phyloP scores from a whole-genome alignment of 805 yeast genomes.

The Starmerella kuoi region DNA sequence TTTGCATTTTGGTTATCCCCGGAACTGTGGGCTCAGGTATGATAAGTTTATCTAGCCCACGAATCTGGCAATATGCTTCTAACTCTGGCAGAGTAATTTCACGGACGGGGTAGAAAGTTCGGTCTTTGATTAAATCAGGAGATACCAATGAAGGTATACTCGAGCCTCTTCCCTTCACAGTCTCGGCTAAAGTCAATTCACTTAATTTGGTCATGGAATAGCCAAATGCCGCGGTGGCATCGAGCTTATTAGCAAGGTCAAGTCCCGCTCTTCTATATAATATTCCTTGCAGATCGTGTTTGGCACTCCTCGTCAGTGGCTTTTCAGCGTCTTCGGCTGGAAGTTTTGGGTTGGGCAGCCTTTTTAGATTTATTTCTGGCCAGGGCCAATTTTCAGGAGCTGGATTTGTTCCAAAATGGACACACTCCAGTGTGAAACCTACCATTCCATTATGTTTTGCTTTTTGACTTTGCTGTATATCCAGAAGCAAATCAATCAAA shows the following conservation, averaged over 20 bases:
- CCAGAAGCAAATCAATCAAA: conserved; percentile 51
- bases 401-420: conserved; percentile 29
- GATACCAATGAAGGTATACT: conserved; percentile 36
- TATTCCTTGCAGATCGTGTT: conserved; percentile 46
- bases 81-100: conserved; percentile 66
- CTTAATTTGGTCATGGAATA: conserved; percentile 77
- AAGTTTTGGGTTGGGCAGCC: not conserved
- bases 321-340: not conserved
- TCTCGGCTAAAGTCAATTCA: conserved; percentile 60
- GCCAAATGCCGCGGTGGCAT: conserved; percentile 50
- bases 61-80: conserved; percentile 39
- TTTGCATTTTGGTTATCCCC: conserved; percentile 53
- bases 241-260: conserved; percentile 35
- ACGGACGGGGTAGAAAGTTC: conserved; percentile 50
- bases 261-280: conserved; percentile 39
- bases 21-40: conserved; percentile 23
- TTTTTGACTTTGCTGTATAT: conserved; percentile 50
- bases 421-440: conserved; percentile 51
- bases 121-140: conserved; percentile 8
- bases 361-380: conserved; percentile 4
- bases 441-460: conserved; percentile 48
- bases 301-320: conserved; percentile 39
- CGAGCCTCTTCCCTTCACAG: conserved; percentile 80
- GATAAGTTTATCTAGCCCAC: conserved; percentile 31
- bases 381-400: conserved; percentile 19